Percentiles rank a stretch among this genome's conserved stretches.
phyloP scores from a whole-genome alignment of 768 basidiomycete genomes.

The Auriscalpium vulgare region DNA sequence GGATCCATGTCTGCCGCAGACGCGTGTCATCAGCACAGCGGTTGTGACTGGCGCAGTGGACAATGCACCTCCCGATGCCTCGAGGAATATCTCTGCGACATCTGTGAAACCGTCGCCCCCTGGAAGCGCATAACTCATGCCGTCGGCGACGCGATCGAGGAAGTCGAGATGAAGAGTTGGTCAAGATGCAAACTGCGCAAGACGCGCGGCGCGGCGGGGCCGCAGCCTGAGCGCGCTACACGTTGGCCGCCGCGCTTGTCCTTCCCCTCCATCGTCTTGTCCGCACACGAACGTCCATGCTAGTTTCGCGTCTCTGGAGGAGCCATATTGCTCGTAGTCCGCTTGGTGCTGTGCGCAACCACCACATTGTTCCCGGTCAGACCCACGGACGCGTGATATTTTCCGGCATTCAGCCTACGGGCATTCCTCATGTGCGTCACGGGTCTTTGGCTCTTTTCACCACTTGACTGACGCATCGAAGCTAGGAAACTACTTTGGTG shows the following conservation, averaged over 20 bases:
- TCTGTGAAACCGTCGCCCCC: slow-evolving; percentile 58
- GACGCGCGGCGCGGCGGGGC: too few species aligned
- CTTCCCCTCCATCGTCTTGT: background rate
- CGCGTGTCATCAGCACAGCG: background rate
- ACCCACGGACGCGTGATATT: slow-evolving; percentile 47
- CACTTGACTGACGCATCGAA: slow-evolving; percentile 23
- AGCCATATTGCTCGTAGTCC: too few species aligned
- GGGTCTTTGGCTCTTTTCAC: background rate
- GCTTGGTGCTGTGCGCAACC: too few species aligned
- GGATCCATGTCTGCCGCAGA: slow-evolving; percentile 47
- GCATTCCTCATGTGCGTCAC: slow-evolving; percentile 71
- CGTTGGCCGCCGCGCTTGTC: too few species aligned
- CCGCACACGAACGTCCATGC: background rate
- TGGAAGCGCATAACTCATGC: slow-evolving; percentile 26
- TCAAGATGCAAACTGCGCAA: background rate
- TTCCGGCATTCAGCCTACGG: slow-evolving; percentile 92
- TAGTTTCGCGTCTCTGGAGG: too few species aligned
- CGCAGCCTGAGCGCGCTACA: too few species aligned
- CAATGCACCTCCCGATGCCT: slow-evolving; percentile 52
- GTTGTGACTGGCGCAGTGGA: background rate
- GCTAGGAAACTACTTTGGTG: slow-evolving; percentile 93
- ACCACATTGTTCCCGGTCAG: background rate
- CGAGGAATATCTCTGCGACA: slow-evolving; percentile 49
- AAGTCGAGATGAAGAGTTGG: background rate
- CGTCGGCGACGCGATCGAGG: background rate